Evolutionary conservation across 2,329 filamentous ascomycete genomes (phyloP), one percentile per base, ranked within the genome.

Genomic region (Sporothrix sp.): DNA sequence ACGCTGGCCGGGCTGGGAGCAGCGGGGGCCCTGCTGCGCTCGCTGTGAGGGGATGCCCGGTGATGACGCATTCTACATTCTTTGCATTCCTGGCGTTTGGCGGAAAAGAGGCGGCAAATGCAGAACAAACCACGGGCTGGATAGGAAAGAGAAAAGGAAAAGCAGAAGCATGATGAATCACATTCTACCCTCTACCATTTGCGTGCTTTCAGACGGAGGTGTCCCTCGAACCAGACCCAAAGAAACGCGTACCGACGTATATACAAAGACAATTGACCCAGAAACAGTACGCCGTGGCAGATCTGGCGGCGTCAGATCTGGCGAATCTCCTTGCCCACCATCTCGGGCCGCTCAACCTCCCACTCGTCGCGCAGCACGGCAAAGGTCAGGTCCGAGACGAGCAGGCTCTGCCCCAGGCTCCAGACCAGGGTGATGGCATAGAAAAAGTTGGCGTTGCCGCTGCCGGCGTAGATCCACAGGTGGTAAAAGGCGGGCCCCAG

Each of bases 371-470:
- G 74, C 54, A 98, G 71, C 6, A 90, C 81, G 0, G 93, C 89
- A 68, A 94, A 97, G 2, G 95, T 74, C 48, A 88, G 75, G 64
- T 98, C 93, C 10, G 87, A 88, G 7, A 97, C 78, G 27, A 98
- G 71, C 55, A 98, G 74, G 33, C 89, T 90, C 58, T 95, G 75
- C 0, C 88, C 93, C 21, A 98, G 66, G 63, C 88, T 95, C 93
- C 93, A 98, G 0, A 98, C 93, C n/a, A 98, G 71, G 0, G 93
- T 98, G 60, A 98, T 97, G 57, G 93, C 93, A 64, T 98, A 98
- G 70, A 98, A 98, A 71, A 98, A 98, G 65, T 98, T 98, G 53
- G 93, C 93, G 61, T 98, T 98, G 25, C 93, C 93, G 51, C 89
- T 95, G 45, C 93, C 93, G 2, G 93, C 93, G 63, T 97, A 98